These are phyloP conservation scores for Phytophthora foliorum DNA, from an alignment of 352 stramenopile genomes.

Conservation along the genomic window DNA sequence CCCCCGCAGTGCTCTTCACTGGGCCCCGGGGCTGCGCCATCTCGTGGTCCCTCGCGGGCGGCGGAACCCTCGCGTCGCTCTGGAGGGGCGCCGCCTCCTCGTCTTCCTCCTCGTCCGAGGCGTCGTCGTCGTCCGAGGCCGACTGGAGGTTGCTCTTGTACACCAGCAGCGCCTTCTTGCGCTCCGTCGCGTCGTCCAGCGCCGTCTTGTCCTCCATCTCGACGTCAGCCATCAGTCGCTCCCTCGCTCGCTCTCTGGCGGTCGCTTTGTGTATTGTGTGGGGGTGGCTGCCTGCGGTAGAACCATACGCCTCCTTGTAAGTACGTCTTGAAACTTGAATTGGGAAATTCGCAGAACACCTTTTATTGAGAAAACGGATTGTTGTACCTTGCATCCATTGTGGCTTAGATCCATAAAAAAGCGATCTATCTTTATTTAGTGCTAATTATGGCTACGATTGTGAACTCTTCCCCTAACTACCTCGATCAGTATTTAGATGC, in stretches of 20 bases:
- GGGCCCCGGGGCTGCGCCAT: slow-evolving; percentile 26
- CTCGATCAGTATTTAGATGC: no score
- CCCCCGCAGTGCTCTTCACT: not conserved
- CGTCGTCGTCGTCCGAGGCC: slow-evolving; percentile 66
- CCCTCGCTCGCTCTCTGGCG: slow-evolving; percentile 3
- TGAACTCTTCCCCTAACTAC: no score
- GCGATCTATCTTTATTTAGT: no score
- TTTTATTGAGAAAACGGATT: no score
- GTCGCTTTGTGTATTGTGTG: slow-evolving; percentile 14
- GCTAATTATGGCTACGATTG: no score
- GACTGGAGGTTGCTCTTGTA: slow-evolving; percentile 82
- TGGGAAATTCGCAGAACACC: no score
- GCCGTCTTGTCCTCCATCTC: slow-evolving; percentile 51
- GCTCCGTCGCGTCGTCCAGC: slow-evolving; percentile 52
- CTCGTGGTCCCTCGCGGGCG: slow-evolving; percentile 21
- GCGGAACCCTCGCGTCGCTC: slow-evolving; percentile 16
- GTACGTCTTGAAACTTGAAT: no score
- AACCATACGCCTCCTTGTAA: not conserved
- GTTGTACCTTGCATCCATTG: no score
- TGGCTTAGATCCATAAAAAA: no score
- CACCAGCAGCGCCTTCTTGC: slow-evolving; percentile 83
- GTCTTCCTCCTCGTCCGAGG: slow-evolving; percentile 49
- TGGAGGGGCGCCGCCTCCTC: slow-evolving; percentile 28
- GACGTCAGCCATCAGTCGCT: slow-evolving; percentile 48
- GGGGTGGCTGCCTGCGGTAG: not conserved